phyloP scores from a whole-genome alignment of 768 basidiomycete species.

The Lactifluus hygrophoroides region DNA sequence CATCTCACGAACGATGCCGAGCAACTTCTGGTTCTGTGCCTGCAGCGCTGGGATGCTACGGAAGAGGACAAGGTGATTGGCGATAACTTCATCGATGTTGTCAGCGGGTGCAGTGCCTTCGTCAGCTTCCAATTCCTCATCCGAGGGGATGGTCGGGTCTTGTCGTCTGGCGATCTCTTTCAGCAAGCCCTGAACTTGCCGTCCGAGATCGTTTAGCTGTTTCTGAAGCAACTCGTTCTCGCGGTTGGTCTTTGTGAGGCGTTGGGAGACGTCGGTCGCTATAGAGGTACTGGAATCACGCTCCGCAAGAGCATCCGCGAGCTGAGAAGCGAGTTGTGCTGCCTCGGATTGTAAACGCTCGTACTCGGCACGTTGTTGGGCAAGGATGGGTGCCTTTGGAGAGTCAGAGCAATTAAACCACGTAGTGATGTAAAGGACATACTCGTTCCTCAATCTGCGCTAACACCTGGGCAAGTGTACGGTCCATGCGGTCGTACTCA shows the following conservation, averaged over 20 bases:
- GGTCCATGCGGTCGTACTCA: slow-evolving; percentile 81
- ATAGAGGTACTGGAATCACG: slow-evolving; percentile 55
- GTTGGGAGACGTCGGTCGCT: slow-evolving; percentile 43
- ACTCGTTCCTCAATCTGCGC: slow-evolving; percentile 90
- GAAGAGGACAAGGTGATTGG: slow-evolving; percentile 84
- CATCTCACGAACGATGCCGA: slow-evolving; percentile 76
- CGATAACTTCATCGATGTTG: slow-evolving; percentile 73
- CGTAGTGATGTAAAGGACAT: slow-evolving; percentile 23
- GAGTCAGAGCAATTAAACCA: background rate
- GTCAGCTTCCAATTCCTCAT: slow-evolving; percentile 45
- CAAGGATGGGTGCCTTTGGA: slow-evolving; percentile 74
- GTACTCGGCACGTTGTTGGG: slow-evolving; percentile 86
- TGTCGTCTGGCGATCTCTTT: slow-evolving; percentile 76
- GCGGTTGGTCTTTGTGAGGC: slow-evolving; percentile 17
- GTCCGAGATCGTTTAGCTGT: slow-evolving; percentile 18
- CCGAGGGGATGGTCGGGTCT: slow-evolving; percentile 72
- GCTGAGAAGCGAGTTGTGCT: slow-evolving; percentile 69
- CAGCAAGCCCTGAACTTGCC: slow-evolving; percentile 73
- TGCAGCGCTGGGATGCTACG: slow-evolving; percentile 72
- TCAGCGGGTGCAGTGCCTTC: slow-evolving; percentile 40
- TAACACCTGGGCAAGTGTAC: slow-evolving; percentile 68
- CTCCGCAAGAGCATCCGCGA: slow-evolving; percentile 64
- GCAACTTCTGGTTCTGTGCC: slow-evolving; percentile 82
- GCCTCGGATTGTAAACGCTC: slow-evolving; percentile 76
- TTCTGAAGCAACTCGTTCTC: slow-evolving; percentile 18